These are phyloP conservation scores for Fonsecaea monophora DNA, from an alignment of 2,329 filamentous ascomycete species.

Conservation along the genomic window DNA sequence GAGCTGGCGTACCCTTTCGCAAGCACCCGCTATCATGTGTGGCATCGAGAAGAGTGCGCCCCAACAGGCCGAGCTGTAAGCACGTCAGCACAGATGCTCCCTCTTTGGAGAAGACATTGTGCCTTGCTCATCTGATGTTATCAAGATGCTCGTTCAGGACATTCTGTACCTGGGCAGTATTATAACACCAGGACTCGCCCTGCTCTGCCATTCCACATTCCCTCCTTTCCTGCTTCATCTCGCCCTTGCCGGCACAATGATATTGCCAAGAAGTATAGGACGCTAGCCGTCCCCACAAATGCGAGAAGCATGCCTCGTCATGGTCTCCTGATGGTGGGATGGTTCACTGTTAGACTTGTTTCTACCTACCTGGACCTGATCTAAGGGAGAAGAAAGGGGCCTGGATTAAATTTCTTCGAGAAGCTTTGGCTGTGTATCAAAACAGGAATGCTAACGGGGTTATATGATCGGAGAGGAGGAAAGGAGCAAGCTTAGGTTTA, in stretches of 20 bases:
- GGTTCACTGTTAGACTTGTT: neutral
- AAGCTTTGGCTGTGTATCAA: too few species aligned
- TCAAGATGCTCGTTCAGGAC: neutral
- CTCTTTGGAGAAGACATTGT: neutral
- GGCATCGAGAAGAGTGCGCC: neutral
- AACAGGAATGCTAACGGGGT: too few species aligned
- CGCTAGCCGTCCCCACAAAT: neutral
- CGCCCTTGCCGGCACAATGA: neutral
- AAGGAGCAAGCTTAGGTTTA: too few species aligned
- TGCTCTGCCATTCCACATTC: neutral
- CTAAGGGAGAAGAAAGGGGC: neutral
- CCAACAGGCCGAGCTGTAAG: neutral
- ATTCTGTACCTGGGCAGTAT: neutral
- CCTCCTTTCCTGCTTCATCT: neutral
- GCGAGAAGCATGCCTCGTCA: neutral
- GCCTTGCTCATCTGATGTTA: neutral
- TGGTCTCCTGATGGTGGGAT: neutral
- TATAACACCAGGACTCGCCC: neutral
- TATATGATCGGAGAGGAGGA: too few species aligned
- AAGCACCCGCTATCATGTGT: neutral
- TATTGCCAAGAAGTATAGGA: conserved; percentile 4
- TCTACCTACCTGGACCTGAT: neutral
- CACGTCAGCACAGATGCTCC: neutral
- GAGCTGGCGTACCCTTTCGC: neutral
- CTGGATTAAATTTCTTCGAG: too few species aligned